Evolutionary conservation across 2,329 filamentous ascomycete genomes (phyloP), one percentile per base, ranked within the genome.

Genomic region (Triangularia verruculosa): DNA sequence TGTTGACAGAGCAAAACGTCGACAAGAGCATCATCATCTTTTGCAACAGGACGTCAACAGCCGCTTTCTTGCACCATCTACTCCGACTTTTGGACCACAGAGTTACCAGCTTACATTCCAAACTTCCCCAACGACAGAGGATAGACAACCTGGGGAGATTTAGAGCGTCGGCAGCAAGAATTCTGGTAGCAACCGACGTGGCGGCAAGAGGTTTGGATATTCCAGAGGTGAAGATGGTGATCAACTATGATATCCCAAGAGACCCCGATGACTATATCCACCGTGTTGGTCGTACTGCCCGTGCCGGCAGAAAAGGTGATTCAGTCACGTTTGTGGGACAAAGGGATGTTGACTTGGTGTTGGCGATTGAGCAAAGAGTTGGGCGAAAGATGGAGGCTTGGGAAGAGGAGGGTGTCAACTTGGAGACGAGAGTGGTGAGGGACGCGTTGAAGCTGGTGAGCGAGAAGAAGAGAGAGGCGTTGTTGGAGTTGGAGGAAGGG

Each of bases 261-360:
- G 92, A 97, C 73, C 92, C 94, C 2, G 93, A 97, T 75, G 94
- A 97, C 77, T 99, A 99, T 76, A 95, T 99, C 69, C 95, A 99
- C 79, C 88, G 95, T 12, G 94, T 97, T 58, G 95, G 95, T 75
- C 89, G 95, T 78, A 99, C 95, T 12, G 95, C 95, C 3, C 89
- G 95, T 84, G 95, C 95, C 0, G 95, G 95, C 0, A 86, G 93
- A 53, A 83, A 82, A 60, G 95, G 95, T 71, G 89, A 93, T 68
- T 88, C 90, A 4, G 87, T 97, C 15, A 96, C 92, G 1, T 86
- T 99, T 70, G 89, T 99, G 1, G 94, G 95, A 2, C 94, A 98
- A 81, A 84, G 94, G 63, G 95, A 99, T 76, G 93, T 98, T 1
- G 87, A 93, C 71, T 83, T 98, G 7, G 86, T 98, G n/a, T 82